phyloP scores from a whole-genome alignment of 2,329 filamentous ascomycete species.

The Aspergillus clavatus region DNA sequence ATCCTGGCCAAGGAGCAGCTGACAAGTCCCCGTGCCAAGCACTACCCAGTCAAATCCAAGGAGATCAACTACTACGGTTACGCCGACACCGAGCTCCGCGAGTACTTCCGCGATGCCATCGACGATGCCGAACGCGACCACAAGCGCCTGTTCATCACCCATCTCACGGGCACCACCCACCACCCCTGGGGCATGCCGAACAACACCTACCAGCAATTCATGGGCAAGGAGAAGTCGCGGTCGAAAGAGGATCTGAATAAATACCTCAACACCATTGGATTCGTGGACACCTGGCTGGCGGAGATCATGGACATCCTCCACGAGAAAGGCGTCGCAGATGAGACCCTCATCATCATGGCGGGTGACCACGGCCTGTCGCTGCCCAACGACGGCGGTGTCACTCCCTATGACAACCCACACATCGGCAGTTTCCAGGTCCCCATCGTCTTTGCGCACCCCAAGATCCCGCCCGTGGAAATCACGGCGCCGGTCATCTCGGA shows the following conservation, averaged over 20 bases:
- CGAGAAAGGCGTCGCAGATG: constrained; percentile 28
- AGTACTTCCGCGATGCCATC: constrained; percentile 31
- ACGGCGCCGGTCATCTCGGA: constrained; percentile 24
- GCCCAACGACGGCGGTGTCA: constrained; percentile 32
- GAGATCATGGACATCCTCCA: constrained; percentile 27
- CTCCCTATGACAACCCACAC: constrained; percentile 32
- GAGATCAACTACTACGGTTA: constrained; percentile 34
- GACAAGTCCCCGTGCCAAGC: constrained; percentile 20
- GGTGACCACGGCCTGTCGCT: constrained; percentile 34
- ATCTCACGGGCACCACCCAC: constrained; percentile 33
- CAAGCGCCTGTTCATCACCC: constrained; percentile 29
- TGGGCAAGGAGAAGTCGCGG: constrained; percentile 9
- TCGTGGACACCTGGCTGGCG: constrained; percentile 29
- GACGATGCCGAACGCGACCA: constrained; percentile 28
- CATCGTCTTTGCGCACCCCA: constrained; percentile 30
- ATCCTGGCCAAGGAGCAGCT: constrained; percentile 26
- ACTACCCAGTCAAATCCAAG: constrained; percentile 21
- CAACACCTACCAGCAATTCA: constrained; percentile 21
- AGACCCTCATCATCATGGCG: constrained; percentile 31
- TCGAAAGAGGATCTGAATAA: constrained; percentile 23
- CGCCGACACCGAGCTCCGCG: constrained; percentile 27
- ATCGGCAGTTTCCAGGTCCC: constrained; percentile 32
- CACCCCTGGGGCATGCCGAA: constrained; percentile 30
- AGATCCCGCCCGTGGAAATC: constrained; percentile 27
- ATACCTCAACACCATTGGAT: constrained; percentile 31